Conservation (phyloP, 768 basidiomycete species). For the Mycena rosella region DNA sequence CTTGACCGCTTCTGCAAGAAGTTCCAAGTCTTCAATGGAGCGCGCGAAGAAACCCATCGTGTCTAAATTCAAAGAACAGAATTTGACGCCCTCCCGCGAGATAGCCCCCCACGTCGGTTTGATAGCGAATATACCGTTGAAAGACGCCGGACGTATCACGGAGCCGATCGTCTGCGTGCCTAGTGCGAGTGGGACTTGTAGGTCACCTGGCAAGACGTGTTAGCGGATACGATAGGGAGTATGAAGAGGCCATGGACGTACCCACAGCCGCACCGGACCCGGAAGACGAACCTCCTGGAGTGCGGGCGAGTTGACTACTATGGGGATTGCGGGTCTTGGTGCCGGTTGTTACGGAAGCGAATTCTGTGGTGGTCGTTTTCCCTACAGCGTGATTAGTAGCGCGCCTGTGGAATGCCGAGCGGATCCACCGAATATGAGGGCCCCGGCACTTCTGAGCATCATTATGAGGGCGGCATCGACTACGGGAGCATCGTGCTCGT, state of each 20-base stretch:
- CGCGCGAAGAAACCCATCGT: conserved; percentile 36
- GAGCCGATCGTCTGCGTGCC: conserved; percentile 39
- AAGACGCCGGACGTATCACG: conserved; percentile 38
- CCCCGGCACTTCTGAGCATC: conserved; percentile 34
- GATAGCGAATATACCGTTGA: conserved; percentile 33
- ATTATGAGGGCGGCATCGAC: conserved; percentile 32
- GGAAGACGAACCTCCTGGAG: conserved; percentile 38
- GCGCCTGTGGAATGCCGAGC: neutral
- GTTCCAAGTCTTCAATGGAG: conserved; percentile 31
- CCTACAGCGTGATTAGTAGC: conserved; percentile 1
- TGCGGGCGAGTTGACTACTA: conserved; percentile 14
- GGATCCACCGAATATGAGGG: conserved; percentile 33
- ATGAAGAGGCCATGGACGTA: no score
- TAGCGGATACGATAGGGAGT: no score
- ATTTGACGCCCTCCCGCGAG: conserved; percentile 34
- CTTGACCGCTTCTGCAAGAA: conserved; percentile 33
- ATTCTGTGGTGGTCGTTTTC: conserved; percentile 37
- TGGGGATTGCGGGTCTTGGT: conserved; percentile 36
- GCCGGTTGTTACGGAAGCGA: conserved; percentile 23
- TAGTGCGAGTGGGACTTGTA: conserved; percentile 36
- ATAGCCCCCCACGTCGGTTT: conserved; percentile 39
- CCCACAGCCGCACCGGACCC: conserved; percentile 39
- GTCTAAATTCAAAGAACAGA: conserved; percentile 36
- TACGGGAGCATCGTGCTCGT: conserved; percentile 20
- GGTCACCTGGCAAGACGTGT: no score